Evolutionary conservation across 2,329 filamentous ascomycete genomes (phyloP).

Genomic region (Eutypella sp.): DNA sequence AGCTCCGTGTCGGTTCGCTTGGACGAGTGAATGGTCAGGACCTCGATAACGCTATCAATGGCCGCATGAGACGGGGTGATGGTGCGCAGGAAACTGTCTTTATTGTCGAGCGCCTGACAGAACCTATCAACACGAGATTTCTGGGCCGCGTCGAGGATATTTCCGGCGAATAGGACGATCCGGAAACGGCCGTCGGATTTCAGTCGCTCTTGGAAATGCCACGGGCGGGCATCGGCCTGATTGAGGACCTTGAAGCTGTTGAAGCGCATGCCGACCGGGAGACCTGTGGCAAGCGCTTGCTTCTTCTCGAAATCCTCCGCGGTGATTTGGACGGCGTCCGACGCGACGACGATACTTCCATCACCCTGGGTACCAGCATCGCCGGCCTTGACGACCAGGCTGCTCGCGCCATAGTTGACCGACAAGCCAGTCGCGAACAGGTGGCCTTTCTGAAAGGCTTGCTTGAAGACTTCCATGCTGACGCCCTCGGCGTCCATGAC

Average conservation of each 20-base stretch:
- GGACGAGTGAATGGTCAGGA: constrained; percentile 56
- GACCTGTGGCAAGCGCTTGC: constrained; percentile 40
- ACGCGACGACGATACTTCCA: constrained; percentile 31
- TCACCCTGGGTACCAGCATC: constrained; percentile 40
- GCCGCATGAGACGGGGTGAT: constrained; percentile 1
- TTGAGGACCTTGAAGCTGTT: constrained; percentile 55
- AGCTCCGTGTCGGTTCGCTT: constrained; percentile 45
- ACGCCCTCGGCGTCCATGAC: constrained; percentile 47
- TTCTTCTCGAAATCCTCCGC: constrained; percentile 18
- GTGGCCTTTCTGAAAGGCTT: constrained; percentile 54
- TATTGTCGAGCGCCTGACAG: constrained; percentile 36
- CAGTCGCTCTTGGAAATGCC: constrained; percentile 54
- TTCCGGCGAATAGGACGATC: constrained; percentile 57
- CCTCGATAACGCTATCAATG: constrained; percentile 42
- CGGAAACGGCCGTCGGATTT: constrained; percentile 54
- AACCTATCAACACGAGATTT: constrained; percentile 42
- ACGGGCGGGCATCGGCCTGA: constrained; percentile 50
- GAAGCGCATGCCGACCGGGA: constrained; percentile 52
- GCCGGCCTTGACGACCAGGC: constrained; percentile 50
- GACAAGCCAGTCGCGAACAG: constrained; percentile 52
- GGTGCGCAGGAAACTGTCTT: constrained; percentile 19
- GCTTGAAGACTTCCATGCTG: constrained; percentile 53
- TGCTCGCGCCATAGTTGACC: constrained; percentile 54
- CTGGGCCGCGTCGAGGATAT: constrained; percentile 42
- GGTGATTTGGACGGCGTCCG: constrained; percentile 1